Conservation (phyloP, 345 rosid species). For the Luvunga scandens region DNA sequence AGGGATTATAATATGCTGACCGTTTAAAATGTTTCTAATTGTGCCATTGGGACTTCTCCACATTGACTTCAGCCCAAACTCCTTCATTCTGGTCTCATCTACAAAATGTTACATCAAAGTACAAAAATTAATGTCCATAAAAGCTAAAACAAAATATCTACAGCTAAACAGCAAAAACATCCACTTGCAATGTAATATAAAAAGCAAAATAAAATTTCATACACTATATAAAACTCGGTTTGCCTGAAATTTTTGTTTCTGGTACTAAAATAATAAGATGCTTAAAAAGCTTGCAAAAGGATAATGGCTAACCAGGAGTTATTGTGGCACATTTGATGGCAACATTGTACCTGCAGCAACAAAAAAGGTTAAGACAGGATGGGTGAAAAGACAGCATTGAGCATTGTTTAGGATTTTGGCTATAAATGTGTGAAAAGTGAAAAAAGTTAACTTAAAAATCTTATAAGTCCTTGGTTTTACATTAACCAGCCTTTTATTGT, state of each 20-base stretch:
- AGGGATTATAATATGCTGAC: constrained; percentile 36
- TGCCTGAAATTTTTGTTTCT: neutral
- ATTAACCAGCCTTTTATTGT: neutral
- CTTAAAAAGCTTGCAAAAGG: neutral
- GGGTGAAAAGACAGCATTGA: neutral
- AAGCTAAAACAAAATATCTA: neutral
- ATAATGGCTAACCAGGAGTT: constrained; percentile 73
- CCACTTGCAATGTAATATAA: neutral
- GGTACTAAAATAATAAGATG: neutral
- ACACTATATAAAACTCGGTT: neutral
- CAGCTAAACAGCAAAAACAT: neutral
- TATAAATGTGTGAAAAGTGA: neutral
- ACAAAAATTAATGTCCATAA: neutral
- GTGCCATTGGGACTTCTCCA: constrained; percentile 99
- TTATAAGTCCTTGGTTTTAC: neutral
- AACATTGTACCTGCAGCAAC: constrained; percentile 73
- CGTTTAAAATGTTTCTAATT: constrained; percentile 91
- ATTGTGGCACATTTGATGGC: constrained; percentile 97
- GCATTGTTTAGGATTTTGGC: neutral
- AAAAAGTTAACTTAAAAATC: neutral
- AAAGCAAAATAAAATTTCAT: neutral
- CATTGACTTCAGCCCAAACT: constrained; percentile 85
- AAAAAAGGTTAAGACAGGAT: constrained; percentile 5
- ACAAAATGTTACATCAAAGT: constrained; percentile 25
- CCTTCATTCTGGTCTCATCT: constrained; percentile 97